These are phyloP conservation scores for Parietichytrium sp. DNA, from an alignment of 108 stramenopile genomes.

Conservation along the genomic window DNA sequence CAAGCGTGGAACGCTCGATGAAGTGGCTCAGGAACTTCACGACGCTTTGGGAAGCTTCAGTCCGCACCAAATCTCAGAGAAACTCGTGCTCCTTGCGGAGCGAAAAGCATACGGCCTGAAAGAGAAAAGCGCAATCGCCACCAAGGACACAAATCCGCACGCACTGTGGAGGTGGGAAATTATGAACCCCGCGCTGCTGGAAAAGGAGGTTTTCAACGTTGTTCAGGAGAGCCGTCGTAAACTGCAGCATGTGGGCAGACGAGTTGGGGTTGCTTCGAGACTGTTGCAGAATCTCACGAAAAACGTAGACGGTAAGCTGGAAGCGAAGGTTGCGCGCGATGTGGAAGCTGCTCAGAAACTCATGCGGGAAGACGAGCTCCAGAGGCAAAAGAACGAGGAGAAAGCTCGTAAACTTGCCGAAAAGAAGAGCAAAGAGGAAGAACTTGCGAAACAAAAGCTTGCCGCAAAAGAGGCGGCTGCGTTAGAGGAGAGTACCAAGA, in stretches of 20 bases:
- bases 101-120: slow-evolving; percentile 15
- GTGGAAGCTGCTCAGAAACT: not conserved
- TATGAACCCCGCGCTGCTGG: not conserved
- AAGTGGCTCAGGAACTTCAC: not conserved
- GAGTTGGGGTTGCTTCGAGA: not conserved
- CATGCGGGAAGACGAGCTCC: not conserved
- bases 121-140: not conserved
- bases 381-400: too few species aligned
- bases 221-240: not conserved
- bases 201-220: not conserved
- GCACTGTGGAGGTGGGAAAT: slow-evolving; percentile 15
- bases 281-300: not conserved
- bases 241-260: not conserved
- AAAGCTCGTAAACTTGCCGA: too few species aligned
- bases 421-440: too few species aligned
- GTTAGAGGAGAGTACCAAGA: too few species aligned
- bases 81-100: not conserved
- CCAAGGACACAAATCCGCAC: not conserved
- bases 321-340: not conserved
- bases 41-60: not conserved
- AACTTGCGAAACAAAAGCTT: too few species aligned
- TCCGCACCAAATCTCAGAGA: not conserved
- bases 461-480: too few species aligned
- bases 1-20: not conserved
- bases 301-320: not conserved